Evolutionary conservation across 768 basidiomycete genomes (phyloP).

Genomic region (Serendipita indica): DNA sequence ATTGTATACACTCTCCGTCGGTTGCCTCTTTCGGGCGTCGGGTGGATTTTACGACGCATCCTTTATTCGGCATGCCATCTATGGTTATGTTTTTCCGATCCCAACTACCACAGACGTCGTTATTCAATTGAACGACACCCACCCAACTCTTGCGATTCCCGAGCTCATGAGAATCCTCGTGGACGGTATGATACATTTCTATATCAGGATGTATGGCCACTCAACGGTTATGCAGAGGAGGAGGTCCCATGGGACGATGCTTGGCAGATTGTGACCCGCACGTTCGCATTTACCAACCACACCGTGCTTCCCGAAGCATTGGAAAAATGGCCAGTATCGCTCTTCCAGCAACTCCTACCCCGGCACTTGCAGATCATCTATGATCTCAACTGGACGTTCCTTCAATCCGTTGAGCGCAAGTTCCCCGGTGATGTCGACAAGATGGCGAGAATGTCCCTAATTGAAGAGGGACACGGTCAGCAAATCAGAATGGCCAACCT

Average conservation of each 20-base stretch:
- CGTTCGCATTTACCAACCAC: conserved; percentile 94
- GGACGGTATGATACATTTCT: background rate
- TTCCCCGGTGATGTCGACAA: conserved; percentile 79
- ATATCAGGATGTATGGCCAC: conserved; percentile 11
- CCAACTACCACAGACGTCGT: conserved; percentile 51
- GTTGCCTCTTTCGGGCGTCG: too few species aligned
- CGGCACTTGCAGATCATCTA: conserved; percentile 87
- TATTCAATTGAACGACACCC: conserved; percentile 96
- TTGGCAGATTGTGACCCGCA: conserved; percentile 75
- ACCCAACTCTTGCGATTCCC: conserved; percentile 87
- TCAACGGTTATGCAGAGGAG: conserved; percentile 67
- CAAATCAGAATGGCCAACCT: conserved; percentile 84
- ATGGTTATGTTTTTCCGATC: too few species aligned
- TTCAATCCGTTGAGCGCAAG: conserved; percentile 66
- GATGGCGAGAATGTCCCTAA: conserved; percentile 76
- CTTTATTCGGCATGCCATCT: too few species aligned
- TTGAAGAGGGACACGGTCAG: conserved; percentile 82
- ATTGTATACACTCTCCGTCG: too few species aligned
- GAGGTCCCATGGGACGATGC: conserved; percentile 69
- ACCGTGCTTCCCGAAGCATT: conserved; percentile 53
- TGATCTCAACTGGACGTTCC: conserved; percentile 38
- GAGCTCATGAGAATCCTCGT: conserved; percentile 77
- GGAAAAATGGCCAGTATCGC: conserved; percentile 81
- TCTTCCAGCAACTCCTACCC: conserved; percentile 75
- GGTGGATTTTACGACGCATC: too few species aligned